Base-by-base conservation (phyloP, 306 rosid genomes). In the Rosa chinensis region DNA sequence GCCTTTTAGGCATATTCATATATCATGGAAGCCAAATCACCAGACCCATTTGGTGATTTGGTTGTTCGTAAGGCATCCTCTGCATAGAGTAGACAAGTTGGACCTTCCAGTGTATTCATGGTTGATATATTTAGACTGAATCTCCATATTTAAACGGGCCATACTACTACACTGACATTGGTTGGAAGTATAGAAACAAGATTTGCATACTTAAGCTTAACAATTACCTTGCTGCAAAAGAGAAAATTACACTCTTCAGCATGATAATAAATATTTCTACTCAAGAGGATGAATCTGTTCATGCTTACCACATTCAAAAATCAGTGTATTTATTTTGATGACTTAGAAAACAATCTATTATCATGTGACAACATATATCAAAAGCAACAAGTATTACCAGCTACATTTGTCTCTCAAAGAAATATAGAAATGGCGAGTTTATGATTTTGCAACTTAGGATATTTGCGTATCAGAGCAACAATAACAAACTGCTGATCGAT, bases 191-290 rank as follows among this genome's bases (percentile, higher is more conserved):
- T 90, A 6, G 87, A 84, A 79, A 89, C 76, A 67, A 92, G 97
- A 87, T 92, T 96, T 1, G 89, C 88, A 66, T 95, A 92, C 80
- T 94, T 87, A 76, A 95, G 97, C 78, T 91, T 86, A 45, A 95
- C 92, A 13, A 97, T 88, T 75, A 95, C 88, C 90, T 93, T 91
- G 86, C 99, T 95, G 95, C 88, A 88, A 74, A 88, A 88, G 73
- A 49, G 47, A 84, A 79, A 86, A 17, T 32, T 64, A 55, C 64
- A 43, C 39, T 85, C 67, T 64, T 91, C 61, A 88, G 83, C 66
- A 32, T 74, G 67, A 16, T 66, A 55, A 69, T 35, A 49, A 43
- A 32, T 44, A 23, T 44, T 5, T 21, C 23, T 43, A 59, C 25
- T 40, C 18, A 0, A 32, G n/a, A 63, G 12, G 47, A 32, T 76